Evolutionary conservation across 140 eudicot species (phyloP).

Genomic region (Cichorium intybus): DNA sequence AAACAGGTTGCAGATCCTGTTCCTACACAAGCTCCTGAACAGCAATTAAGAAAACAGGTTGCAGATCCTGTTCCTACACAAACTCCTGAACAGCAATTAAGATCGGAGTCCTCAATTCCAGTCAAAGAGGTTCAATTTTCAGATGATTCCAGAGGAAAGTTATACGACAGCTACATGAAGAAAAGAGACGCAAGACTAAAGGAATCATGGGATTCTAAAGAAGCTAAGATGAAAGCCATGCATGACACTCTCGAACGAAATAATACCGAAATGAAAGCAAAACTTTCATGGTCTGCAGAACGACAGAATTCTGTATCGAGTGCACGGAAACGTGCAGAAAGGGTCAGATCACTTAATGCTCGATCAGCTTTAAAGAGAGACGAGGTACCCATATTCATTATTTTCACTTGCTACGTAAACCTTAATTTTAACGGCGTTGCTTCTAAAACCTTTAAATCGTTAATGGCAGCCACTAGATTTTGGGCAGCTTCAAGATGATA

Average conservation of each 20-base stretch:
- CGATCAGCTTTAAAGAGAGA: conserved; percentile 44
- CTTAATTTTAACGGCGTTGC: conserved; percentile 9
- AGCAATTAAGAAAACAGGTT: neutral
- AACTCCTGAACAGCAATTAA: conserved; percentile 20
- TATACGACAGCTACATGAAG: conserved; percentile 68
- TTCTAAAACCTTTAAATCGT: neutral
- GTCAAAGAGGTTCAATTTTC: conserved; percentile 24
- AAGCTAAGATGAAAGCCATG: conserved; percentile 79
- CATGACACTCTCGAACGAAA: conserved; percentile 63
- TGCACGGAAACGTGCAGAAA: conserved; percentile 56
- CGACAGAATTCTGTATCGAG: conserved; percentile 41
- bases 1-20: conserved; percentile 5
- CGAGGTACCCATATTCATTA: conserved; percentile 50
- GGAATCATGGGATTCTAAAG: conserved; percentile 85
- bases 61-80: too few relatives aligned
- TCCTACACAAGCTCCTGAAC: too few relatives aligned
- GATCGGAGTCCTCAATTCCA: conserved; percentile 25
- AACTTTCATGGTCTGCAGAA: conserved; percentile 67
- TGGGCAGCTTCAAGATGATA: conserved; percentile 60
- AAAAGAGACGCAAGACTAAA: conserved; percentile 71
- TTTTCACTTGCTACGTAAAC: conserved; percentile 27
- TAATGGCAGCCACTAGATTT: conserved; percentile 50
- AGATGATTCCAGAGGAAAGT: conserved; percentile 69
- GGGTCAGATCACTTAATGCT: conserved; percentile 50
- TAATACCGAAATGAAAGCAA: conserved; percentile 66